Evolutionary conservation across 2,329 filamentous ascomycete species (phyloP).

Genomic region (Geosmithia putterillii): DNA sequence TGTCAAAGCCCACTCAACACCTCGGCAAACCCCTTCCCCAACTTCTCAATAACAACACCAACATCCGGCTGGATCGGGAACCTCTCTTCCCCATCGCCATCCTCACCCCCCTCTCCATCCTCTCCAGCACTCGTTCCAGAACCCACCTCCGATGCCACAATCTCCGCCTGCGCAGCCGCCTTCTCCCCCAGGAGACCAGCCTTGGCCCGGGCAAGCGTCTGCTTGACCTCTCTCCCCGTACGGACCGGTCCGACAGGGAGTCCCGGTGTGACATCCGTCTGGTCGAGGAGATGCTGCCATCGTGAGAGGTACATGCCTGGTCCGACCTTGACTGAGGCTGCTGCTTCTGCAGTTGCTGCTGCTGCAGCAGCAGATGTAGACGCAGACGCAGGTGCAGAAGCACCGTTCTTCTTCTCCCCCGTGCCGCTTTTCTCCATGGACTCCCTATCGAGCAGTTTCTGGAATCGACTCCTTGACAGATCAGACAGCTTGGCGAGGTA

Average conservation of each 20-base stretch:
- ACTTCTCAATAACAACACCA: constrained; percentile 22
- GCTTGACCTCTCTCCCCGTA: constrained; percentile 37
- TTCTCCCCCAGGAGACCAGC: constrained; percentile 17
- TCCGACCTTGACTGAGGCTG: constrained; percentile 30
- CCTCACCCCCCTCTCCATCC: too few relatives aligned
- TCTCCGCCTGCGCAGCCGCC: constrained; percentile 9
- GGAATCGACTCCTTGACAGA: constrained; percentile 42
- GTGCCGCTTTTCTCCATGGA: neutral
- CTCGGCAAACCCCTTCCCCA: constrained; percentile 25
- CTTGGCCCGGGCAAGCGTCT: constrained; percentile 28
- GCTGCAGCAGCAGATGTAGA: too few relatives aligned
- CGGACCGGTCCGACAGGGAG: constrained; percentile 38
- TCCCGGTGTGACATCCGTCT: constrained; percentile 55
- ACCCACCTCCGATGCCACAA: too few relatives aligned
- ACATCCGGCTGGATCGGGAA: constrained; percentile 27
- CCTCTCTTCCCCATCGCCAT: constrained; percentile 19
- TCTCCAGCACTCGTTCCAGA: too few relatives aligned
- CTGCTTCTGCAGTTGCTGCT: neutral
- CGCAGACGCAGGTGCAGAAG: too few relatives aligned
- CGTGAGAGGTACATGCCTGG: constrained; percentile 61
- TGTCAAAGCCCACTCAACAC: too few relatives aligned
- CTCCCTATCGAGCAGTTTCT: constrained; percentile 36
- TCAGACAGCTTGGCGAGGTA: constrained; percentile 46
- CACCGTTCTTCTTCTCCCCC: constrained; percentile 7
- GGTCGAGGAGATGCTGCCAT: constrained; percentile 61